A percentile compares a stretch with the other conserved stretches of the same genome.
phyloP scores from a whole-genome alignment of 768 basidiomycete genomes.

The Omphalotus guepiniiformis region DNA sequence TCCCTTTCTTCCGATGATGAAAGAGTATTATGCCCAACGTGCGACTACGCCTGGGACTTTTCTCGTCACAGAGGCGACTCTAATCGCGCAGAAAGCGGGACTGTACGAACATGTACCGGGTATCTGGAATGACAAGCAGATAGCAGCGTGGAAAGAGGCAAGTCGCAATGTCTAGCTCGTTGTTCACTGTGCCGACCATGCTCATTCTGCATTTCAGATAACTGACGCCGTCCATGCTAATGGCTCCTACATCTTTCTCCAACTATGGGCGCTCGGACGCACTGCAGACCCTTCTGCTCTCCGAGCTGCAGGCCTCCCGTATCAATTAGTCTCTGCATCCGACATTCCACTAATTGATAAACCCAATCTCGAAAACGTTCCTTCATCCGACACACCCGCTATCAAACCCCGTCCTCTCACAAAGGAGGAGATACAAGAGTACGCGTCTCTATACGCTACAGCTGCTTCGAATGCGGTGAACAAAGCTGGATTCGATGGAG shows the following conservation, averaged over 20 bases:
- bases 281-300: slow-evolving; percentile 19
- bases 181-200: not conserved
- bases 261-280: slow-evolving; percentile 50
- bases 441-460: slow-evolving; percentile 35
- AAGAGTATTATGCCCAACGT: slow-evolving; percentile 25
- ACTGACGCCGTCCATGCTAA: slow-evolving; percentile 41
- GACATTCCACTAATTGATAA: slow-evolving; percentile 13
- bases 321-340: slow-evolving; percentile 23
- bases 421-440: slow-evolving; percentile 35
- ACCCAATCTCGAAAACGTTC: too few relatives aligned
- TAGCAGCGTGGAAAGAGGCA: slow-evolving; percentile 41
- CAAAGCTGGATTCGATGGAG: slow-evolving; percentile 53
- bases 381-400: slow-evolving; percentile 9
- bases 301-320: slow-evolving; percentile 15
- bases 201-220: slow-evolving; percentile 19
- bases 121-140: slow-evolving; percentile 40
- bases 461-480: slow-evolving; percentile 41
- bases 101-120: slow-evolving; percentile 33
- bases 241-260: slow-evolving; percentile 36
- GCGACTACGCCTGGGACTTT: slow-evolving; percentile 26
- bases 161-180: not conserved
- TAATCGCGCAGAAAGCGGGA: slow-evolving; percentile 27
- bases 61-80: slow-evolving; percentile 35
- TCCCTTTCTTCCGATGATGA: slow-evolving; percentile 23
- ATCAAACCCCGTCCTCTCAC: slow-evolving; percentile 33